Evolutionary conservation across 1,139 yeast genomes (phyloP), one percentile per base, ranked within the genome.

Genomic region (Geotrichum candidum): DNA sequence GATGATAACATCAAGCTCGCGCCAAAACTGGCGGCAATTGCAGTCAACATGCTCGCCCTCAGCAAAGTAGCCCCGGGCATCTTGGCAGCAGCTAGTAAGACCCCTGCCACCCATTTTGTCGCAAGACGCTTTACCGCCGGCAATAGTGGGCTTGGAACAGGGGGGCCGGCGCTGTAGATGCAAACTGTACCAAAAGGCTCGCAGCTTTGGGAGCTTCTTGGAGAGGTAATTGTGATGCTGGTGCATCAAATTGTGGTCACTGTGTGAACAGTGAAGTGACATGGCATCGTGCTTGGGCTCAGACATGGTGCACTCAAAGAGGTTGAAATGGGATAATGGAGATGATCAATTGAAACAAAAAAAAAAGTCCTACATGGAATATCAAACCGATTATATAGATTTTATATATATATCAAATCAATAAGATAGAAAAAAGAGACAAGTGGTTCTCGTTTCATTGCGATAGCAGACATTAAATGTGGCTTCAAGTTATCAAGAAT

Each of bases 11-110:
- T 55, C 58, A 4, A 55, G 53, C n/a, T 55, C 53, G 22, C 10
- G 23, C 29, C 27, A 55, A 18, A 55, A 48, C 48, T 55, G 53
- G 13, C 35, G 52, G 33, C 58, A 55, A 33, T 50, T 48, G 53
- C 58, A 55, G 2, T 48, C 33, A 7, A 25, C 38, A 31, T 55
- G 31, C 25, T 55, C 53, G 35, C 35, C 53, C n/a, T 55, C 58
- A n/a, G 45, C 45, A 38, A 38, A 38, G n/a, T 38, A 38, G 18
- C 11, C 1, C 18, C 7, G 18, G 7, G n/a, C 6, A 5, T 15
- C n/a, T 38, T 35, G 41, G 41, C 15, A 35, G 41, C 15, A 25
- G 27, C 27, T 25, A 4, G 27, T 25, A 3, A 4, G 27, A 18
- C 18, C 18, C 18, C 18, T 18, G 1, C 18, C 18, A 18, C 18